Percentiles rank a stretch among this genome's conserved stretches.
These are phyloP conservation scores for Eutrema yunnanense DNA, from an alignment of 345 rosid species.

Conservation along the genomic window DNA sequence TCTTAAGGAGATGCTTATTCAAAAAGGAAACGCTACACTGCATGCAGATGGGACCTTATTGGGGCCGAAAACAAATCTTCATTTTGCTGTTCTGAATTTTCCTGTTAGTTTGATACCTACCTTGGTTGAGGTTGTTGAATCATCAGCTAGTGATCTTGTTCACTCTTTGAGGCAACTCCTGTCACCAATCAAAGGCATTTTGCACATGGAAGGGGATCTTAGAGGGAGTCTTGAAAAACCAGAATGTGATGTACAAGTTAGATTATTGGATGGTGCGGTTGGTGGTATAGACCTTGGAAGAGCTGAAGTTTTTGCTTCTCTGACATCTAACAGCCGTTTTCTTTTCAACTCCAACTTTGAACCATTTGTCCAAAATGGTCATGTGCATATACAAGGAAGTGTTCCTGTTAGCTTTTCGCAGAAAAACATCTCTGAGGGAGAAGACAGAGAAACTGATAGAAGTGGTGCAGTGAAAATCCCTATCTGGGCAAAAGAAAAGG, in stretches of 20 bases:
- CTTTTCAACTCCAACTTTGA: constrained; percentile 92
- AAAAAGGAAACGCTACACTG: constrained; percentile 89
- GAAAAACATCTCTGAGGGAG: constrained; percentile 53
- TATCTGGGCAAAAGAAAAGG: constrained; percentile 74
- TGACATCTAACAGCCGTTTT: constrained; percentile 85
- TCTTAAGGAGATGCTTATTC: constrained; percentile 87
- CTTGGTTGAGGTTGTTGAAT: constrained; percentile 80
- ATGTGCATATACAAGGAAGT: constrained; percentile 95
- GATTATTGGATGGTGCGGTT: constrained; percentile 90
- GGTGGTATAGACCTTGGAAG: constrained; percentile 96
- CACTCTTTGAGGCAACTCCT: constrained; percentile 78
- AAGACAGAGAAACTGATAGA: constrained; percentile 51
- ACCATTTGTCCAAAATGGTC: constrained; percentile 88
- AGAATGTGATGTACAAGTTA: constrained; percentile 94
- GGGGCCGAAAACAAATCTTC: constrained; percentile 92
- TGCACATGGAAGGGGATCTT: constrained; percentile 99
- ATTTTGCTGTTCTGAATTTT: constrained; percentile 94
- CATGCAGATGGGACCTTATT: constrained; percentile 94
- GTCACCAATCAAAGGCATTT: constrained; percentile 83
- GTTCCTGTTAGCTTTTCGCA: constrained; percentile 76
- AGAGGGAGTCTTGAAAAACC: constrained; percentile 93
- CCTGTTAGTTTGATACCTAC: constrained; percentile 96
- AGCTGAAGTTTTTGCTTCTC: constrained; percentile 92
- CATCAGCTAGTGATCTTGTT: constrained; percentile 75
- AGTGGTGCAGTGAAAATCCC: constrained; percentile 51